Base-by-base conservation (phyloP, 352 stramenopile species). In the Phytophthora cajani region DNA sequence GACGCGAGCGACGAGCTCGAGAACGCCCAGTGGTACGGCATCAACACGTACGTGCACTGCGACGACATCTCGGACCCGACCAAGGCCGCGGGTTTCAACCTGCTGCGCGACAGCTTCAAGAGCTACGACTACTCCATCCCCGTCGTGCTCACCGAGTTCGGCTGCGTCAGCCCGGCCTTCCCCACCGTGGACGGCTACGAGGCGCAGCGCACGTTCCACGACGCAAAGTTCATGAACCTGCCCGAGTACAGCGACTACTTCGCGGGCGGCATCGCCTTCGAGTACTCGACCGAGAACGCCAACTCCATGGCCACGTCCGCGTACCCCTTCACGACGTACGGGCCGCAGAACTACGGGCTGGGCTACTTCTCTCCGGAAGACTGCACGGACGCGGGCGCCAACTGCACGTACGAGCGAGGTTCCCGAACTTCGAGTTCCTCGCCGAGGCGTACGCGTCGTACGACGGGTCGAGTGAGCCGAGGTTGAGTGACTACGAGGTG, bases 21-120 rank as follows among this genome's bases (percentile, higher is more conserved):
- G 72, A 82, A 81, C 32, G 82, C 85, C 12, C 83, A 96, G 74
- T 97, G 87, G 87, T 97, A 94, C 65, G 88, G 88, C 32, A 78
- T 97, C 58, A 97, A 96, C 69, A 77, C 80, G 44, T 96, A 96
- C 67, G 67, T 93, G 16, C 80, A 93, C 36, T 97, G 90, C 67
- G 77, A 93, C 57, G 71, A 82, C 61, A 79, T 77, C 47, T 74
- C 63, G 12, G 78, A 88, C 58, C 59, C 78, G 17, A 54, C 21
- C 1, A 77, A 90, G 11, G 76, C 74, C 14, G 66, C 70, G 14
- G 88, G 88, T 2, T 95, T 91, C 64, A 83, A 88, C 54, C 44
- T 81, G 27, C 72, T 97, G 10, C 74, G 69, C 30, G 67, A 85
- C 46, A 79, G 75, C 71, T 95, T 96, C 67, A 70, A 74, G 40